phyloP scores from a whole-genome alignment of 2,329 filamentous ascomycete species.

The Xylariaceae sp. region DNA sequence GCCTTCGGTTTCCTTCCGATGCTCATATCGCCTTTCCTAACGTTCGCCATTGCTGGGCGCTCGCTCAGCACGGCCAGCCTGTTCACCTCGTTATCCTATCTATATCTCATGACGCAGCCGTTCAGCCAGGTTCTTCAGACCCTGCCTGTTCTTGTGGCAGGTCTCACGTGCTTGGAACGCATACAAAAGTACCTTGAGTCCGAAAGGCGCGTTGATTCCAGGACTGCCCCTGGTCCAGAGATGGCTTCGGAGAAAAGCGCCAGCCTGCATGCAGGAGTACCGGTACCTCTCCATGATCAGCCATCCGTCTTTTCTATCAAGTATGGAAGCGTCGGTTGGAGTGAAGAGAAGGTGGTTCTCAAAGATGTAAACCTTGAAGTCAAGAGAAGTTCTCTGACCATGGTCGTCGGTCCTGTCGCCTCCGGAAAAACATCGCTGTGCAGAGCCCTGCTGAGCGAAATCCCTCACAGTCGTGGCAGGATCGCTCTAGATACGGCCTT shows the following conservation, averaged over 20 bases:
- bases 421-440: constrained; percentile 38
- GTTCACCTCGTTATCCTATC: constrained; percentile 35
- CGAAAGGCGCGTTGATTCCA: too few relatives aligned
- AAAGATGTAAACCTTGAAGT: not conserved
- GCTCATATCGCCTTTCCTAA: constrained; percentile 28
- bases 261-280: too few relatives aligned
- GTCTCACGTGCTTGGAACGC: constrained; percentile 26
- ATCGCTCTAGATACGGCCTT: constrained; percentile 13
- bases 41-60: constrained; percentile 29
- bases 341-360: not conserved
- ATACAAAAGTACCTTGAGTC: too few relatives aligned
- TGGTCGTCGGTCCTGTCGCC: constrained; percentile 36
- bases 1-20: constrained; percentile 22
- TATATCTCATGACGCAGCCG: constrained; percentile 30
- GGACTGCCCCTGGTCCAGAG: too few relatives aligned
- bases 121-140: constrained; percentile 31
- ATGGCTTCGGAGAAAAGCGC: too few relatives aligned
- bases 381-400: constrained; percentile 19
- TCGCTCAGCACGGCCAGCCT: constrained; percentile 26
- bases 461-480: constrained; percentile 19
- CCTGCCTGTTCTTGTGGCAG: constrained; percentile 5
- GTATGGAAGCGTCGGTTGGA: not conserved
- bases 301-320: too few relatives aligned
- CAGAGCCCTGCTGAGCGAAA: constrained; percentile 31
- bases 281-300: too few relatives aligned